Percentiles rank a stretch among this genome's conserved stretches.
Evolutionary conservation across 306 rosid species (phyloP).

Genomic region (Ziziphus jujuba): DNA sequence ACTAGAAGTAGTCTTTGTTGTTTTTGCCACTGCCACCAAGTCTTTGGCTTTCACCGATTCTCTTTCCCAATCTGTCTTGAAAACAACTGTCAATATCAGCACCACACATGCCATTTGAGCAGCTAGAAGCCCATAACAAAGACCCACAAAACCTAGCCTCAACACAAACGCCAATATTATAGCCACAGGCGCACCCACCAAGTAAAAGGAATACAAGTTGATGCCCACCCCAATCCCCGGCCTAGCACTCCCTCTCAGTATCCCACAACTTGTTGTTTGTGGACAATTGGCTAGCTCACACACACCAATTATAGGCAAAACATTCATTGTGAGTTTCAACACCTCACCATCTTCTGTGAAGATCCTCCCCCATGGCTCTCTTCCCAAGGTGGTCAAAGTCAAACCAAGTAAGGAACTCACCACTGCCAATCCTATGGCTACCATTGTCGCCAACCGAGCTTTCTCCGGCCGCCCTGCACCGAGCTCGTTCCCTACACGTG

Average conservation of each 20-base stretch:
- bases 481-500: constrained; percentile 35
- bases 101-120: constrained; percentile 36
- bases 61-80: constrained; percentile 31
- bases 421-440: constrained; percentile 22
- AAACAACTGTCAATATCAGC: constrained; percentile 29
- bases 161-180: constrained; percentile 26
- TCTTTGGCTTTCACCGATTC: constrained; percentile 24
- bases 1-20: neutral
- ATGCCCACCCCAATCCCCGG: constrained; percentile 36
- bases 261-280: constrained; percentile 40
- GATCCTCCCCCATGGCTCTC: constrained; percentile 28
- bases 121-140: constrained; percentile 38
- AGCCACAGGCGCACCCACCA: constrained; percentile 41
- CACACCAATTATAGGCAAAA: constrained; percentile 33
- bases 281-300: constrained; percentile 41
- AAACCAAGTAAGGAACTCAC: constrained; percentile 21
- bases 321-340: constrained; percentile 23
- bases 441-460: constrained; percentile 22
- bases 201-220: constrained; percentile 34
- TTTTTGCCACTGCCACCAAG: constrained; percentile 23
- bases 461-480: constrained; percentile 32
- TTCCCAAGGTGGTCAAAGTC: constrained; percentile 29
- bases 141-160: constrained; percentile 33
- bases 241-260: constrained; percentile 37
- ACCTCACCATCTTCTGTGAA: constrained; percentile 29